Evolutionary conservation across 1,139 yeast species (phyloP), one percentile per base, ranked within the genome.

Genomic region (Petasospora fabianii): DNA sequence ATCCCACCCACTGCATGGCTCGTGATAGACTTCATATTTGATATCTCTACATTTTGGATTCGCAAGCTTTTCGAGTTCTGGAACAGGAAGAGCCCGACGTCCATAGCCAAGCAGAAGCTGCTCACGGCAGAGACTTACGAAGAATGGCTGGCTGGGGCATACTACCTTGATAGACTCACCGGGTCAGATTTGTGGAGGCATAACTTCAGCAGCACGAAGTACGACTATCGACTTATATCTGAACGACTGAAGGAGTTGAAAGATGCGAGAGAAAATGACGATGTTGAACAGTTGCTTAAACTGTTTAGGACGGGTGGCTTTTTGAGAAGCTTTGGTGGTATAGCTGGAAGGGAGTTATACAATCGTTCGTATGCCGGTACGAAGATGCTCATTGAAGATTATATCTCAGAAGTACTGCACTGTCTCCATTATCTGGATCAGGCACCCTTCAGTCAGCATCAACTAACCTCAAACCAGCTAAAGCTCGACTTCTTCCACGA

Each of bases 301-400:
- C 66, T 84, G 32, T 71, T 92, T 34, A 66, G 96, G 32, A 84
- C 96, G 0, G 96, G 96, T 0, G 69, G 69, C 3, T 73, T 87
- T 53, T 65, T 92, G 34, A 66, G 98, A 24, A 92, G 92, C 57
- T 84, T 92, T 63, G 98, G 96, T 8, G 95, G 96, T 1, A 85
- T 92, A 5, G 77, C 95, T 3, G 87, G 84, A 51, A 81, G 82
- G 51, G 73, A 82, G 39, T 65, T 92, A 30, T 92, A 84, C 63
- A 82, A 84, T 42, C 78, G 88, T 48, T 80, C 96, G 0, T 84
- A 86, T 53, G 70, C 84, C 48, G 97, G 98, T 1, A 90, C 97
- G 1, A 92, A 92, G 62, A 66, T 77, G 38, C 70, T 87, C 47
- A 90, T 92, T 46, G 97, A 92, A 59, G 95, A 86, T 46, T 90